Conservation (phyloP, 495 filamentous ascomycete genomes). For the Daldinia loculata region DNA sequence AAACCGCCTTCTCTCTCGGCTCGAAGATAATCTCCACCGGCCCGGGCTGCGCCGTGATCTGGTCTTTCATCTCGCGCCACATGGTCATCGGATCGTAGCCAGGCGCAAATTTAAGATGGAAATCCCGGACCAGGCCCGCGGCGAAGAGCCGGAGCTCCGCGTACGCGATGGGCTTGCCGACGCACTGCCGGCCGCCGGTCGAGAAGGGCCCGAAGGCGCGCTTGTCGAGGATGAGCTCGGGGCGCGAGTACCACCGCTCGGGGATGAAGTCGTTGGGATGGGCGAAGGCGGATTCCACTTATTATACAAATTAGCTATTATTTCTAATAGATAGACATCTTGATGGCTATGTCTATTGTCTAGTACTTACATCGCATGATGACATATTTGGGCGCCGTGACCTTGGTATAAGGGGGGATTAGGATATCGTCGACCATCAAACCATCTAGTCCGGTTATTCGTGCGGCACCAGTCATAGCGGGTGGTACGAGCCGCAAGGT, state of each 20-base stretch:
- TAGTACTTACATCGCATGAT: constrained; percentile 23
- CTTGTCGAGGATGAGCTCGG: constrained; percentile 50
- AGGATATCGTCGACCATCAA: constrained; percentile 51
- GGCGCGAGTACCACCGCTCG: constrained; percentile 54
- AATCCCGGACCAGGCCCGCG: background rate
- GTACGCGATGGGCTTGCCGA: constrained; percentile 7
- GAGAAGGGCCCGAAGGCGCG: constrained; percentile 48
- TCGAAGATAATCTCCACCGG: background rate
- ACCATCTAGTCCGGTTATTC: constrained; percentile 51
- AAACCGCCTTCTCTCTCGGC: background rate
- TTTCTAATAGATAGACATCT: no score
- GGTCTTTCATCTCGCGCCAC: constrained; percentile 18
- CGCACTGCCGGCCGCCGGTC: constrained; percentile 23
- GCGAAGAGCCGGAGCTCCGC: constrained; percentile 2
- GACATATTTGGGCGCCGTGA: constrained; percentile 37
- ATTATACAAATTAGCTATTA: no score
- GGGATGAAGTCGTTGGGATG: constrained; percentile 52
- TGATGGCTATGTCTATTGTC: no score
- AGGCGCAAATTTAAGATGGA: background rate
- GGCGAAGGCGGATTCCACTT: constrained; percentile 34
- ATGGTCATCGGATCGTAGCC: background rate
- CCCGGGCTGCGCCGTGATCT: constrained; percentile 4
- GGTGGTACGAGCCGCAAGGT: constrained; percentile 56
- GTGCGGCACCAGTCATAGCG: constrained; percentile 45
- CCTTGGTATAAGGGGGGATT: constrained; percentile 47